These are phyloP conservation scores for Dacryopinax primogenitus DNA, from an alignment of 768 basidiomycete genomes.

Conservation along the genomic window DNA sequence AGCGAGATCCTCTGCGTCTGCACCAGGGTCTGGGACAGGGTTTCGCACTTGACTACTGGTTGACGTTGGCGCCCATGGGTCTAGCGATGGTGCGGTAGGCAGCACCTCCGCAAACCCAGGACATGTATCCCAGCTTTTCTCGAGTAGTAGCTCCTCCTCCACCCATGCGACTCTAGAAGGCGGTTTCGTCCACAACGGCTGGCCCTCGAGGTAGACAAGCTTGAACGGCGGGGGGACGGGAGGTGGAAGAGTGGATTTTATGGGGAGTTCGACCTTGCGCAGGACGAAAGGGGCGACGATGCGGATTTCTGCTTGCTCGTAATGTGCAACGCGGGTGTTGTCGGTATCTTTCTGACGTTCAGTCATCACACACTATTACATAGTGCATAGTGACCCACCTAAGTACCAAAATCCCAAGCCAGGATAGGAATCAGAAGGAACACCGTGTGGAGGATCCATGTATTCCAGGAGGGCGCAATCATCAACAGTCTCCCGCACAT, in stretches of 20 bases:
- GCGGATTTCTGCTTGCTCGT: not conserved
- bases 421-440: not conserved
- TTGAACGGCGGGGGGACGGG: not conserved
- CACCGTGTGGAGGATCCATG: not conserved
- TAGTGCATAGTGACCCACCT: not conserved
- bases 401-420: not conserved
- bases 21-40: not conserved
- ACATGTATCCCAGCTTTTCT: not conserved
- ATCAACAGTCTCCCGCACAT: not conserved
- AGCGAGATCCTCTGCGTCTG: not conserved
- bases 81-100: not conserved
- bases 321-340: not conserved
- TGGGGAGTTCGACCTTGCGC: constrained; percentile 2
- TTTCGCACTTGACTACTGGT: not conserved
- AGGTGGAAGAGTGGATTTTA: not conserved
- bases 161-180: not conserved
- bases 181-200: not conserved
- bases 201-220: not conserved
- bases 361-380: not conserved
- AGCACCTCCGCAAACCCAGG: not conserved
- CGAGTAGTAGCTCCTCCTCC: not conserved
- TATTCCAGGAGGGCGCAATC: not conserved
- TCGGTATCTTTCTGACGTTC: not conserved
- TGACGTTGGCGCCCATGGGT: not conserved
- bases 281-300: not conserved